Percentiles rank a stretch among this genome's conserved stretches.
These are phyloP conservation scores for Pythium volutum DNA, from an alignment of 352 stramenopile species.

Conservation along the genomic window DNA sequence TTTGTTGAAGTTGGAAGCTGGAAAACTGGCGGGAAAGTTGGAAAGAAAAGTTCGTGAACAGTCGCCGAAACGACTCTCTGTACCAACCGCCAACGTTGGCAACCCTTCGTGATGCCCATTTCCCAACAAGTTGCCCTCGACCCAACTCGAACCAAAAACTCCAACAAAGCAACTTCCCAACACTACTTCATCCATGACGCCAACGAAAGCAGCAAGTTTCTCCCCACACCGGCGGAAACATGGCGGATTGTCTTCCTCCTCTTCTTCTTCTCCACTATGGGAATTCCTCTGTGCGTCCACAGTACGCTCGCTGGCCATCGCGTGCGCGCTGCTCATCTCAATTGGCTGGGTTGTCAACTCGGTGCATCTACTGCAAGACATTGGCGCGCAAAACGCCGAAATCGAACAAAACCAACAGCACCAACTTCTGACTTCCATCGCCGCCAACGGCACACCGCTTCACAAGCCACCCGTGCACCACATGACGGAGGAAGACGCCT, in stretches of 20 bases:
- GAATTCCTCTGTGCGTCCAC: neutral
- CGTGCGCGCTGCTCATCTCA: constrained; percentile 1
- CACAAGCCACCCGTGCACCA: constrained; percentile 9
- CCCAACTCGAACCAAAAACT: neutral
- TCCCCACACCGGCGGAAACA: constrained; percentile 15
- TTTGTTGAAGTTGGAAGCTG: neutral
- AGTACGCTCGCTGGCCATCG: neutral
- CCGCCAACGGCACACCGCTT: neutral
- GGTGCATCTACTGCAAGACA: constrained; percentile 14
- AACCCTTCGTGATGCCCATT: neutral
- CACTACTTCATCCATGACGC: neutral
- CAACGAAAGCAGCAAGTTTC: constrained; percentile 7
- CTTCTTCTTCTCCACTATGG: neutral
- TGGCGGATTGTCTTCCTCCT: neutral
- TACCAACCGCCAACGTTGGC: neutral
- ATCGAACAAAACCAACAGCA: neutral
- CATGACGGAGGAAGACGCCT: neutral
- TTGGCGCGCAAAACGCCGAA: neutral
- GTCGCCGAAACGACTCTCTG: constrained; percentile 1
- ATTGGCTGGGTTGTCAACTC: constrained; percentile 17
- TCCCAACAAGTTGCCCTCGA: neutral
- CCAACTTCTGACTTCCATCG: too few species aligned
- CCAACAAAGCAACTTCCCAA: neutral
- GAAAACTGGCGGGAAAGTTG: neutral
- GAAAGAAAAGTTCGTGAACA: neutral